Conservation (phyloP, 192 early-diverging fungal genomes). For the Coemansia sp. region DNA sequence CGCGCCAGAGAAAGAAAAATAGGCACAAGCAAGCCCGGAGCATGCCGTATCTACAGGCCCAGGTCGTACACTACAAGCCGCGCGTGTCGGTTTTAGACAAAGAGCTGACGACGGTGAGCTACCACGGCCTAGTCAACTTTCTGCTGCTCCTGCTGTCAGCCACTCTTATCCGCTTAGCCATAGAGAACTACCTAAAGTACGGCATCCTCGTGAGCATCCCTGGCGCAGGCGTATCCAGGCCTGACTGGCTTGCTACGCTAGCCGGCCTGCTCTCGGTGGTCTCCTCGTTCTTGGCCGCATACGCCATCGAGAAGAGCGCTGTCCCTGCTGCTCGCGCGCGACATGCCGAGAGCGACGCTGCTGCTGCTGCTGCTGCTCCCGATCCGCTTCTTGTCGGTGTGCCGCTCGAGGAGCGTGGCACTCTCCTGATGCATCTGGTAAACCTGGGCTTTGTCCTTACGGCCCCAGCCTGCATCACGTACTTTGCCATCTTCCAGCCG, state of each 20-base stretch:
- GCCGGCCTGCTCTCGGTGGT: constrained; percentile 54
- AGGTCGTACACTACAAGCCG: constrained; percentile 61
- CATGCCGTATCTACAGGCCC: constrained; percentile 47
- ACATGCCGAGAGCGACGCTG: constrained; percentile 1
- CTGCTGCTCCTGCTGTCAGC: constrained; percentile 73
- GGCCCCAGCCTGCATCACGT: constrained; percentile 64
- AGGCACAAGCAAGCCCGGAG: neutral
- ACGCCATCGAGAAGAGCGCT: constrained; percentile 59
- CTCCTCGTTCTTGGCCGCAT: constrained; percentile 54
- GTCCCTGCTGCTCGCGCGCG: constrained; percentile 9
- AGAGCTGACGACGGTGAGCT: constrained; percentile 81
- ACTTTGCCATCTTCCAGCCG: constrained; percentile 67
- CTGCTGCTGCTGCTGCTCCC: neutral
- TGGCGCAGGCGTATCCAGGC: constrained; percentile 51
- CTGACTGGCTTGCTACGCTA: constrained; percentile 60
- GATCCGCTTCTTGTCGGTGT: constrained; percentile 28
- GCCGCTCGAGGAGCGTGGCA: constrained; percentile 15
- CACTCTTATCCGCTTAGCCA: constrained; percentile 76
- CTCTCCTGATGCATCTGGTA: constrained; percentile 46
- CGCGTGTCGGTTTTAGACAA: constrained; percentile 75
- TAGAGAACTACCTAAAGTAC: constrained; percentile 88
- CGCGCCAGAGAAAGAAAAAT: neutral
- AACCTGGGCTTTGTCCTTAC: constrained; percentile 59
- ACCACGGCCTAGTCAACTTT: constrained; percentile 81
- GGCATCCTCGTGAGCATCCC: constrained; percentile 76